These are phyloP conservation scores for Fomitopsis serialis DNA, from an alignment of 768 basidiomycete species.

Conservation along the genomic window DNA sequence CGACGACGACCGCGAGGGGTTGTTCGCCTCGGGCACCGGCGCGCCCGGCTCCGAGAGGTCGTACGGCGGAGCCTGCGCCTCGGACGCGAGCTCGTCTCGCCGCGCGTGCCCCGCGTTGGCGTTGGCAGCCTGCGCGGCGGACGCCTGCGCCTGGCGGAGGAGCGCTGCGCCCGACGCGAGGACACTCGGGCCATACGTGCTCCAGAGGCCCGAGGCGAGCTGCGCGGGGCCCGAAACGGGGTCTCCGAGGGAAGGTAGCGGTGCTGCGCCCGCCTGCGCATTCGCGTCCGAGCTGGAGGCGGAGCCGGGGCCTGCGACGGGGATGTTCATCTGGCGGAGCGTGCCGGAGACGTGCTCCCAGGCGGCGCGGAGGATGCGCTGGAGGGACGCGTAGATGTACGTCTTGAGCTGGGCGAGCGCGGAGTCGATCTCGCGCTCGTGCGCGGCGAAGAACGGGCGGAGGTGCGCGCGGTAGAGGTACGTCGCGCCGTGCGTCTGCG, in stretches of 20 bases:
- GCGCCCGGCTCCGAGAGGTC: slow-evolving; percentile 16
- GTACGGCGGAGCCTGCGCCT: slow-evolving; percentile 28
- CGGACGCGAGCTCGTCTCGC: slow-evolving; percentile 48
- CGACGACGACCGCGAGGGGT: slow-evolving; percentile 29
- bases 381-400: slow-evolving; percentile 56
- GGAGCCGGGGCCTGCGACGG: slow-evolving; percentile 8
- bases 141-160: slow-evolving; percentile 45
- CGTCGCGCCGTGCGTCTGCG: slow-evolving; percentile 84
- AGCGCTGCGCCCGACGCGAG: slow-evolving; percentile 64
- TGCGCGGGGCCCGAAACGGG: slow-evolving; percentile 61
- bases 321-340: slow-evolving; percentile 36
- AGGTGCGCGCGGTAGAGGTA: slow-evolving; percentile 79
- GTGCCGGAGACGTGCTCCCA: slow-evolving; percentile 61
- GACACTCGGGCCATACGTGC: slow-evolving; percentile 70
- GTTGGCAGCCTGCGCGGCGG: slow-evolving; percentile 23
- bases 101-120: slow-evolving; percentile 2
- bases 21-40: slow-evolving; percentile 27
- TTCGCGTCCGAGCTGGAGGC: slow-evolving; percentile 19
- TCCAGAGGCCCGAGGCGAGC: slow-evolving; percentile 65
- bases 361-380: slow-evolving; percentile 52
- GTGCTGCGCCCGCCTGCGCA: slow-evolving; percentile 21
- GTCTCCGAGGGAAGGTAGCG: slow-evolving; percentile 42
- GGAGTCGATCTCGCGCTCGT: slow-evolving; percentile 83
- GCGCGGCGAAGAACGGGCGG: slow-evolving; percentile 74
- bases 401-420: slow-evolving; percentile 62